Evolutionary conservation across 148 eudicot genomes (phyloP), one percentile per base, ranked within the genome.

Genomic region (Nepenthes mirabilis): DNA sequence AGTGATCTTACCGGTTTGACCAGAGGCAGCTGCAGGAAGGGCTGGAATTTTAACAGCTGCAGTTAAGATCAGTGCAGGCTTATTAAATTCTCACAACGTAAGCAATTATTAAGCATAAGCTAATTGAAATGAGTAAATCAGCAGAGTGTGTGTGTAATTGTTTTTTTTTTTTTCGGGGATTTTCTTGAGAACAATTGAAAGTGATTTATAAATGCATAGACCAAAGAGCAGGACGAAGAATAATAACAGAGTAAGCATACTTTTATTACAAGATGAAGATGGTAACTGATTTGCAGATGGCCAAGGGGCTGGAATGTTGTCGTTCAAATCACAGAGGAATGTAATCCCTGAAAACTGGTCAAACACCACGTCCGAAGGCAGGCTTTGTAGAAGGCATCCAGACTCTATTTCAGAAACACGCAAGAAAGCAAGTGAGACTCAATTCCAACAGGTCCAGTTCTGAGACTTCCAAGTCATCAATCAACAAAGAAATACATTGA

Each of bases 261-360:
- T 74, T 75, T 82, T 86, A 64, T 88, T 88, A 79, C 98, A 93
- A 35, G 91, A 78, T 59, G 96, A 79, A 65, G 88, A 52, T 54
- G 91, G 82, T 71, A 82, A 57, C 70, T 82, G 87, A 67, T 81
- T 69, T 56, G 82, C 58, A 47, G 91, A 80, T 23, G 98, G 98
- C 98, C 98, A 93, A 65, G 90, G 93, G 72, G 98, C 95, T 12
- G 96, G 86, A 69, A 93, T 88, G 72, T 93, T 88, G 71, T 93
- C 98, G 32, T 93, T 93, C 68, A 93, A 77, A 70, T 93, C 98
- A 66, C 98, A 93, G n/a, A 88, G 75, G 68, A 93, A 93, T 63
- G 85, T 82, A 37, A 86, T 66, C 65, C 98, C 98, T 14, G 88
- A 60, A 65, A 71, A 69, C 67, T 59, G 70, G 74, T 93, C 98